phyloP scores from a whole-genome alignment of 805 yeast genomes.

The Starmerella cellae region DNA sequence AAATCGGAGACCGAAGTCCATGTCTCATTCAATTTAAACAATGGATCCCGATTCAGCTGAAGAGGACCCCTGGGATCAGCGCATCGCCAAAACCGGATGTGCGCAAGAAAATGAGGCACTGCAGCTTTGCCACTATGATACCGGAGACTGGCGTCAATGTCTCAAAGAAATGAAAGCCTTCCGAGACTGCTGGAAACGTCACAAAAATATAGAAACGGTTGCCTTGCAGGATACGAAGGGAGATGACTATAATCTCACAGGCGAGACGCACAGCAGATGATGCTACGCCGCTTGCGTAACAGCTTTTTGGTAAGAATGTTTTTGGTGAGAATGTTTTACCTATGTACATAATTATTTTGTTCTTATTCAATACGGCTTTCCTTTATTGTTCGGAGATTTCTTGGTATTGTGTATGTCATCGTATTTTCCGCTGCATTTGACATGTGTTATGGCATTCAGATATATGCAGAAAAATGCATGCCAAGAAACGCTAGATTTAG shows the following conservation, averaged over 20 bases:
- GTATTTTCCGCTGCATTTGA: too few relatives aligned
- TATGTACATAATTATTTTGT: too few relatives aligned
- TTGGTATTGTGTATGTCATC: too few relatives aligned
- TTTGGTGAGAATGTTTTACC: background rate
- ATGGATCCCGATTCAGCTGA: too few relatives aligned
- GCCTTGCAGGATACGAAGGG: background rate
- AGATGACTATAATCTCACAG: constrained; percentile 14
- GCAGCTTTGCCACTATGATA: constrained; percentile 69
- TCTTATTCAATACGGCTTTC: too few relatives aligned
- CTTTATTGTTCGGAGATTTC: too few relatives aligned
- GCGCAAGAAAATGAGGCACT: constrained; percentile 55
- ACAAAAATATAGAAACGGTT: constrained; percentile 41
- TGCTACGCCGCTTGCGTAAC: too few relatives aligned
- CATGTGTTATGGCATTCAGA: too few relatives aligned
- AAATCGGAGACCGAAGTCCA: too few relatives aligned
- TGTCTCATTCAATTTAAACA: too few relatives aligned
- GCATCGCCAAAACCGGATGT: constrained; percentile 68
- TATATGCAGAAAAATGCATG: too few relatives aligned
- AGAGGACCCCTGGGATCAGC: constrained; percentile 39
- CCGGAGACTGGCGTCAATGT: constrained; percentile 70
- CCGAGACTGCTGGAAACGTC: constrained; percentile 47
- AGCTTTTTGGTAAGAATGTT: background rate
- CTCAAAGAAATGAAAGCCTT: constrained; percentile 49
- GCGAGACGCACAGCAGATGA: constrained; percentile 2
- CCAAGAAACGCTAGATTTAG: too few relatives aligned